A percentile compares a stretch with the other conserved stretches of the same genome.
Evolutionary conservation across 768 basidiomycete genomes (phyloP).

Genomic region (Suillus weaverae): DNA sequence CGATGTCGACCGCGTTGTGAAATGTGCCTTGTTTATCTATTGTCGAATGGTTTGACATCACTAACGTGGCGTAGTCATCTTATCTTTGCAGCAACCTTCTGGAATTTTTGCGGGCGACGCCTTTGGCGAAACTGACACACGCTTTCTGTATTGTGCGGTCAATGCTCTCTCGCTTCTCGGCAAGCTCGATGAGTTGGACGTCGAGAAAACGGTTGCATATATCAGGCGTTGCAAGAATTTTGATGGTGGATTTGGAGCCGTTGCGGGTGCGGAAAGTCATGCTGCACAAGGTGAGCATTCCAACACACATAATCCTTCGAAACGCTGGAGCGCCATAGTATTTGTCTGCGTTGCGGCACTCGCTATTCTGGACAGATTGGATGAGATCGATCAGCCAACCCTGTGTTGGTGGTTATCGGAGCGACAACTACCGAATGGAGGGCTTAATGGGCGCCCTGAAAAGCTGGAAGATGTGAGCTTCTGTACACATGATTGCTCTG

Average conservation of each 20-base stretch:
- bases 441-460: conserved; percentile 95
- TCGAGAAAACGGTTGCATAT: conserved; percentile 67
- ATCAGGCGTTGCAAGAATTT: conserved; percentile 84
- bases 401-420: conserved; percentile 94
- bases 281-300: conserved; percentile 72
- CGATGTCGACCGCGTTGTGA: conserved; percentile 66
- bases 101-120: conserved; percentile 89
- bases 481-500: not conserved
- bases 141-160: conserved; percentile 89
- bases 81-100: conserved; percentile 80
- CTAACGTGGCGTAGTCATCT: conserved; percentile 56
- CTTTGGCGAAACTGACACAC: conserved; percentile 92
- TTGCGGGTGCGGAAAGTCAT: conserved; percentile 89
- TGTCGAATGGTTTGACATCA: not conserved
- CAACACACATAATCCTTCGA: not conserved
- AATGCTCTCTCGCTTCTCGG: conserved; percentile 81
- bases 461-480: conserved; percentile 89
- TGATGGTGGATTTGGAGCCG: conserved; percentile 91
- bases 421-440: conserved; percentile 89
- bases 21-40: conserved; percentile 52
- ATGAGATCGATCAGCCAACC: conserved; percentile 75
- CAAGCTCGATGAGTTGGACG: conserved; percentile 65
- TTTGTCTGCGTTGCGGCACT: conserved; percentile 88
- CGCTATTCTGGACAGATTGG: conserved; percentile 82
- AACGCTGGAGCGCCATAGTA: conserved; percentile 44